These are phyloP conservation scores for Microcyclosporella mali DNA, from an alignment of 2,329 filamentous ascomycete species.

Conservation along the genomic window DNA sequence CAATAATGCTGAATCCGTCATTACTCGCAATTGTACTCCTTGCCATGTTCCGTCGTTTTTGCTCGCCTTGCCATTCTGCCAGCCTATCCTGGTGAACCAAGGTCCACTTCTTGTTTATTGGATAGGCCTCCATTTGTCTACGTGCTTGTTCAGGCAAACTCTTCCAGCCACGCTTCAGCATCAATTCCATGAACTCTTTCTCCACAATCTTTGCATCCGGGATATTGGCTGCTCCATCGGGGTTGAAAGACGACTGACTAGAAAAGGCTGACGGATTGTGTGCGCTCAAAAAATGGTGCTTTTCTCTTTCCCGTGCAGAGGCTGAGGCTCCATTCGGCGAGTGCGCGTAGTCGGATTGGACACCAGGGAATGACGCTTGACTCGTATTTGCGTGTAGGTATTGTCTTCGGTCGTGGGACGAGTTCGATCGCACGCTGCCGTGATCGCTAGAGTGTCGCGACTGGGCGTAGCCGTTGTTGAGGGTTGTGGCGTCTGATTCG, in stretches of 20 bases:
- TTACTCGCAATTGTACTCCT: conserved; percentile 58
- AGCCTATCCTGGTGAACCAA: conserved; percentile 91
- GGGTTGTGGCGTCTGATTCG: conserved; percentile 44
- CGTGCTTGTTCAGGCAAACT: conserved; percentile 91
- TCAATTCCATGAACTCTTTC: conserved; percentile 83
- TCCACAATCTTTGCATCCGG: conserved; percentile 79
- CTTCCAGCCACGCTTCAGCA: conserved; percentile 98
- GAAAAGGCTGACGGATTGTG: conserved; percentile 43
- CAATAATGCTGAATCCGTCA: conserved; percentile 58
- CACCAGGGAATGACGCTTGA: conserved; percentile 47
- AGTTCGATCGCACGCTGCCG: conserved; percentile 58
- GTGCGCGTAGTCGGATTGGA: conserved; percentile 36
- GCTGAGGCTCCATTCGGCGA: conserved; percentile 32
- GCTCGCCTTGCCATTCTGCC: conserved; percentile 88
- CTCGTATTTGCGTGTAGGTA: conserved; percentile 43
- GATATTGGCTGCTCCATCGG: conserved; percentile 62
- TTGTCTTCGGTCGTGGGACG: conserved; percentile 50
- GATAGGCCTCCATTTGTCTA: conserved; percentile 93
- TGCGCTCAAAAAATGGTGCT: conserved; percentile 34
- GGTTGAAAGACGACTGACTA: conserved; percentile 45
- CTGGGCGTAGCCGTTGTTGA: conserved; percentile 44
- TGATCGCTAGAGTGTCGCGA: conserved; percentile 45
- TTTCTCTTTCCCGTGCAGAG: conserved; percentile 33
- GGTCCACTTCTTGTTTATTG: conserved; percentile 94
- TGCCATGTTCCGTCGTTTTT: conserved; percentile 74